A percentile compares a stretch with the other conserved stretches of the same genome.
These are phyloP conservation scores for Penicillium griseofulvum DNA, from an alignment of 2,329 filamentous ascomycete species.

Conservation along the genomic window DNA sequence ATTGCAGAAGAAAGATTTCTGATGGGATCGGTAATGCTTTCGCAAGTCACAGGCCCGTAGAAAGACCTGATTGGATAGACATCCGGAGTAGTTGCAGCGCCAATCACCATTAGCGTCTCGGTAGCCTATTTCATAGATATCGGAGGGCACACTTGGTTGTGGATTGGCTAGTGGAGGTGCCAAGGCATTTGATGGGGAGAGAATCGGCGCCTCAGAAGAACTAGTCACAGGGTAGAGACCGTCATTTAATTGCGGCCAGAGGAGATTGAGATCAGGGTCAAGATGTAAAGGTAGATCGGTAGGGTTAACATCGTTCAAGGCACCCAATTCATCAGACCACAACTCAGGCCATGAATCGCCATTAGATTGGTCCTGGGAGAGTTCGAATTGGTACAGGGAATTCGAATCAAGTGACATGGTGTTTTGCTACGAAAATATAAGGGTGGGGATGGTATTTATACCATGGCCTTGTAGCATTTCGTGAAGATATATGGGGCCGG, in stretches of 20 bases:
- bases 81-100: not conserved
- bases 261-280: not conserved
- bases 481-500: not conserved
- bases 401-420: not conserved
- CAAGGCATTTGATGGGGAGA: not conserved
- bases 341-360: not conserved
- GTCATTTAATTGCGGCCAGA: not conserved
- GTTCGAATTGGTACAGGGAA: not conserved
- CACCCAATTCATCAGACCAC: not conserved
- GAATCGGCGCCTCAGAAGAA: not conserved
- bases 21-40: not conserved
- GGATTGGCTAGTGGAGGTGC: not conserved
- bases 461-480: not conserved
- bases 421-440: not conserved
- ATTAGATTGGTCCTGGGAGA: not conserved
- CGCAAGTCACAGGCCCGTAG: not conserved
- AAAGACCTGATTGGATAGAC: not conserved
- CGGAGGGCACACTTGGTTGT: not conserved
- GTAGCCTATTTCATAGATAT: not conserved
- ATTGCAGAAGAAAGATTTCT: not conserved
- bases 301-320: not conserved
- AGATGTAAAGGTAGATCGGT: not conserved
- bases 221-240: not conserved
- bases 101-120: not conserved
- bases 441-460: not conserved